A percentile compares a stretch with the other conserved stretches of the same genome.
These are phyloP conservation scores for Podospora fimiseda DNA, from an alignment of 495 filamentous ascomycete genomes.

Conservation along the genomic window DNA sequence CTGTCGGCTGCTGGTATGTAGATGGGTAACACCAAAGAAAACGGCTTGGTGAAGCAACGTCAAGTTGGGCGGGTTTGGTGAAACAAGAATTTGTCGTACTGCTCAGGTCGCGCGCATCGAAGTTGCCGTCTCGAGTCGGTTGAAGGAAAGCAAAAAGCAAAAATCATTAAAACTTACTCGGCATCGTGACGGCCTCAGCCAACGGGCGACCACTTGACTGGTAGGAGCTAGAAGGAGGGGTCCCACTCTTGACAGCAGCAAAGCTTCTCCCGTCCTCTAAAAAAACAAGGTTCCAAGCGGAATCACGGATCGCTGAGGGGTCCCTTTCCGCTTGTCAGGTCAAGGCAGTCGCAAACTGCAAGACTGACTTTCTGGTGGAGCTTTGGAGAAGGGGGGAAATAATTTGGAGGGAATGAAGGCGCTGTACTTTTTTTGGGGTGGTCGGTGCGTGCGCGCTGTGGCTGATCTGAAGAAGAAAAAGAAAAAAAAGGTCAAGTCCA, in stretches of 20 bases:
- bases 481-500: conserved; percentile 13
- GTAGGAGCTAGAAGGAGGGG: background rate
- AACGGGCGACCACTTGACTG: background rate
- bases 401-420: no score
- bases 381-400: no score
- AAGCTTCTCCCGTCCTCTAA: background rate
- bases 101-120: background rate
- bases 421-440: no score
- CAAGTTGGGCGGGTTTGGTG: background rate
- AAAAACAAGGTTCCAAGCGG: background rate
- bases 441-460: background rate
- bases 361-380: background rate
- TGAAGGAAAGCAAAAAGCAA: no score
- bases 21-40: no score
- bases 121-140: background rate
- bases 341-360: background rate
- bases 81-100: background rate
- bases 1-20: no score
- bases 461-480: conserved; percentile 10
- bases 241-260: background rate
- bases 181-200: conserved; percentile 24
- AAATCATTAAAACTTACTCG: conserved; percentile 23
- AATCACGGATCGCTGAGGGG: background rate
- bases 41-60: no score
- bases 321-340: background rate